Evolutionary conservation across 129 eudicot species (phyloP).

Genomic region (Centaurea solstitialis): DNA sequence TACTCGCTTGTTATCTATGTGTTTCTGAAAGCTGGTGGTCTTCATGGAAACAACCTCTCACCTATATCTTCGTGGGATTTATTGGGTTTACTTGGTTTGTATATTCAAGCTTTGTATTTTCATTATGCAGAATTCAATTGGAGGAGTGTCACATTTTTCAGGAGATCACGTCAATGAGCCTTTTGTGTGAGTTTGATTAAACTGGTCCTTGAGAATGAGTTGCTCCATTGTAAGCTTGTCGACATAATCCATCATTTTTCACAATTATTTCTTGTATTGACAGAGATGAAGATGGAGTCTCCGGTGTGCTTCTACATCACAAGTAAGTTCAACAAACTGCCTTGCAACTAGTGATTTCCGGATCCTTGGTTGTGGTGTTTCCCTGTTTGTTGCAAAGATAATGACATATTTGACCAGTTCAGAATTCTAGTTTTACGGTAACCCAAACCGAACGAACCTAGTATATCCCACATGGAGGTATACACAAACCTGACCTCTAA

Average conservation of each 20-base stretch:
- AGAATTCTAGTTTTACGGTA: neutral
- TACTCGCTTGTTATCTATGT: too few relatives aligned
- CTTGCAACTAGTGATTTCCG: neutral
- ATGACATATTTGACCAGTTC: neutral
- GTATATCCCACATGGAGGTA: too few relatives aligned
- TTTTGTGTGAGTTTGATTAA: conserved; percentile 56
- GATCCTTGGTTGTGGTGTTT: neutral
- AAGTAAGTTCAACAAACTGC: conserved; percentile 53
- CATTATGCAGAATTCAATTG: conserved; percentile 76
- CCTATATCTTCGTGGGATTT: neutral
- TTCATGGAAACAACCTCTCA: too few relatives aligned
- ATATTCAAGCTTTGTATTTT: neutral
- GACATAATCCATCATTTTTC: neutral
- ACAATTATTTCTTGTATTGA: conserved; percentile 3
- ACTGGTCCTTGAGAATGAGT: neutral
- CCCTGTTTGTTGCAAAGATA: neutral
- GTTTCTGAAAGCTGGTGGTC: too few relatives aligned
- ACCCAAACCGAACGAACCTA: neutral
- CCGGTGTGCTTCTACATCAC: conserved; percentile 97
- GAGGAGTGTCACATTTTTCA: conserved; percentile 85
- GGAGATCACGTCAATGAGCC: conserved; percentile 97
- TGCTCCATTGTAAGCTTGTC: neutral
- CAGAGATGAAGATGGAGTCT: conserved; percentile 94
- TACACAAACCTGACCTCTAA: too few relatives aligned
- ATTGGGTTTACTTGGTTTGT: neutral